Base-by-base conservation (phyloP, 768 basidiomycete genomes). In the Antrodiella citrinella region DNA sequence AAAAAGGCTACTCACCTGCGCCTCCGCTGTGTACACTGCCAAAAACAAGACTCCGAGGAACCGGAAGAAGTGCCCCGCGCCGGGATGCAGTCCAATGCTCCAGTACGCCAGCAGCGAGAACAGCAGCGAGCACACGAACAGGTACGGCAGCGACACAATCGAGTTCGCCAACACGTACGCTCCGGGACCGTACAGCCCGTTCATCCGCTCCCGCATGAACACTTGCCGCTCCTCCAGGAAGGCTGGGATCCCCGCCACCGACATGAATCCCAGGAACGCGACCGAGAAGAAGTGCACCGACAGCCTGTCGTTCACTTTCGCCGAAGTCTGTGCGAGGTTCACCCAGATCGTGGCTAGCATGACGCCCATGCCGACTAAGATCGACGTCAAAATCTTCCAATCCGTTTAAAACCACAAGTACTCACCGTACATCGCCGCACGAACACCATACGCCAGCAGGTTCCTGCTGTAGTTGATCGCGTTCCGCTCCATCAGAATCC, bases 161-260 rank as follows among this genome's bases (percentile, higher is more conserved):
- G 78, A 75, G 62, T 77, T 78, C 19, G 78, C 69, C 3, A 82
- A 62, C 4, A 78, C 62, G 65, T 76, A 83, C 0, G 77, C 71
- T 1, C 75, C 68, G 0, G 78, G 71, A 4, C 71, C 66, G 60
- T 81, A 81, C 0, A 83, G 61, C 1, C 80, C 81, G 54, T 83
- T 83, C 40, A 71, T 71, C 3, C 70, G 62, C 62, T 83, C 81
- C 21, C 78, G 74, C 44, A 72, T 66, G 59, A 77, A 83, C 0
- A 80, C 77, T 4, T 74, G 59, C 15, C 79, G 73, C 59, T 82
- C 78, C 57, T 82, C 79, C 19, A 82, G 67, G 61, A 77, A 80
- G 22, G 72, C 59, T 0, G 79, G 81, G 38, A 82, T 80, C 18
- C 80, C 80, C 20, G 79, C 78, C 3, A 82, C 80, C 12, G 73